phyloP scores from a whole-genome alignment of 2,329 filamentous ascomycete genomes.

The Microascus cirrosus region DNA sequence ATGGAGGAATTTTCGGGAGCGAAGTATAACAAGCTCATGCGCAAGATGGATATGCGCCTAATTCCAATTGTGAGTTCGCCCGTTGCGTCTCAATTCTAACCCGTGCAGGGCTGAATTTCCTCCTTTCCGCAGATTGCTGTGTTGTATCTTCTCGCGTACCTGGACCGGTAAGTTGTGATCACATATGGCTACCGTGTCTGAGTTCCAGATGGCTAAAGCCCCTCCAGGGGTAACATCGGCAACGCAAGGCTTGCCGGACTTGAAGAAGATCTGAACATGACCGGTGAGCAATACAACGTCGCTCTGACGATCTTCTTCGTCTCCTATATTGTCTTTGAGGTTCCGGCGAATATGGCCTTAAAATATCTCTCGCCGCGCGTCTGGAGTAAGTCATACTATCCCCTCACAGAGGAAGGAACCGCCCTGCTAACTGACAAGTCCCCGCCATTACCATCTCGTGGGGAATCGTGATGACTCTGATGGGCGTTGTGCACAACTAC shows the following conservation, averaged over 20 bases:
- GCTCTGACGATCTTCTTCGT: conserved; percentile 61
- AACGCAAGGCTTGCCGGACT: conserved; percentile 58
- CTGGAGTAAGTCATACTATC: conserved; percentile 26
- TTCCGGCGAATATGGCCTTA: conserved; percentile 58
- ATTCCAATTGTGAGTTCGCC: conserved; percentile 39
- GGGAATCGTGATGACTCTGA: conserved; percentile 53
- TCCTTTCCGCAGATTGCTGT: conserved; percentile 38
- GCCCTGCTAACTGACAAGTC: conserved; percentile 9
- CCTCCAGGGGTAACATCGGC: conserved; percentile 20
- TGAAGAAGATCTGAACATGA: conserved; percentile 47
- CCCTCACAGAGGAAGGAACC: neutral
- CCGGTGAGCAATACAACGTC: conserved; percentile 56
- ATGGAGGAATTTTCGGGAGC: conserved; percentile 1
- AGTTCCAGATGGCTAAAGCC: neutral
- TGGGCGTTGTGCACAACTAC: conserved; percentile 39
- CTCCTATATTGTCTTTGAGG: conserved; percentile 62
- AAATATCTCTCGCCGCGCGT: conserved; percentile 62
- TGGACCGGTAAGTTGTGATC: conserved; percentile 35
- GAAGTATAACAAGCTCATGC: conserved; percentile 50
- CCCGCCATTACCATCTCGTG: conserved; percentile 28
- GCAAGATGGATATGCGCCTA: conserved; percentile 49
- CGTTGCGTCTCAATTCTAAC: neutral
- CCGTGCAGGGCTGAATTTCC: neutral
- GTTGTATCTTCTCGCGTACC: conserved; percentile 60
- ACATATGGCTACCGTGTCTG: neutral